phyloP scores from a whole-genome alignment of 176 grass and related monocot genomes.

The Sorghum bicolor region Sorghum_bicolor_NCBIv3 NC_012870.2:13916501-13917000 shows the following conservation, averaged over 20 bases:
- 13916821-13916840: slow-evolving; percentile 36
- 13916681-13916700: slow-evolving; percentile 73
- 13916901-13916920: slow-evolving; percentile 50
- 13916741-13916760: slow-evolving; percentile 44
- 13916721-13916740: slow-evolving; percentile 62
- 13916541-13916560: slow-evolving; percentile 64
- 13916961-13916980: slow-evolving; percentile 27
- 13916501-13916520: slow-evolving; percentile 74
- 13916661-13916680: slow-evolving; percentile 47
- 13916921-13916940: slow-evolving; percentile 38
- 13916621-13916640: slow-evolving; percentile 60
- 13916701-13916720: slow-evolving; percentile 37
- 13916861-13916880: slow-evolving; percentile 48
- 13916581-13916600: slow-evolving; percentile 56
- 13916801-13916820: slow-evolving; percentile 47
- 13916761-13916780: slow-evolving; percentile 20
- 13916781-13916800: slow-evolving; percentile 43
- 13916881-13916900: slow-evolving; percentile 51
- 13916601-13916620: slow-evolving; percentile 52
- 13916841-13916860: slow-evolving; percentile 40
- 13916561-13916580: slow-evolving; percentile 63
- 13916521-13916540: slow-evolving; percentile 59
- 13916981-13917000: slow-evolving; percentile 38
- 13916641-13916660: slow-evolving; percentile 63
- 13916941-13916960: slow-evolving; percentile 52